A percentile compares a stretch with the other conserved stretches of the same genome.
These are phyloP conservation scores for Candida corydali DNA, from an alignment of 805 yeast genomes.

Conservation along the genomic window DNA sequence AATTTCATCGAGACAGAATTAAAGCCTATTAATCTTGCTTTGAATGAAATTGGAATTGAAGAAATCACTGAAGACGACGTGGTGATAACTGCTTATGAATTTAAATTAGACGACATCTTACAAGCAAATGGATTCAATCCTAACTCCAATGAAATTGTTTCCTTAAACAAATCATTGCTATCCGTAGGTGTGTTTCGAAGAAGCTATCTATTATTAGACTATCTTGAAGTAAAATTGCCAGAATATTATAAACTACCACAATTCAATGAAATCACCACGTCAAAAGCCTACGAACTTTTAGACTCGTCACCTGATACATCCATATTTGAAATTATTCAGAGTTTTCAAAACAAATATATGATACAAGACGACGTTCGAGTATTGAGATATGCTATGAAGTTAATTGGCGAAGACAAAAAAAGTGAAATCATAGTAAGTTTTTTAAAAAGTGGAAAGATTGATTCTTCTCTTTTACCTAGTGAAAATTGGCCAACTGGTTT, in stretches of 20 bases:
- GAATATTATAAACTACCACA: slow-evolving; percentile 15
- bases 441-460: slow-evolving; percentile 58
- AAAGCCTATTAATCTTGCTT: slow-evolving; percentile 30
- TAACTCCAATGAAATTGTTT: slow-evolving; percentile 32
- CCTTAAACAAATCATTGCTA: slow-evolving; percentile 52
- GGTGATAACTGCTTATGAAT: slow-evolving; percentile 68
- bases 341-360: slow-evolving; percentile 41
- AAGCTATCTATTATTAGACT: slow-evolving; percentile 54
- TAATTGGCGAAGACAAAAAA: slow-evolving; percentile 50
- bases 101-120: slow-evolving; percentile 51
- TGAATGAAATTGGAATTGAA: slow-evolving; percentile 35
- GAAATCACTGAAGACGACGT: slow-evolving; percentile 55
- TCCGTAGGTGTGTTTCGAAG: slow-evolving; percentile 58
- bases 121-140: slow-evolving; percentile 24
- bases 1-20: slow-evolving; percentile 27
- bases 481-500: slow-evolving; percentile 86
- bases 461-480: slow-evolving; percentile 51
- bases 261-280: slow-evolving; percentile 7
- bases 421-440: slow-evolving; percentile 55
- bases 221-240: slow-evolving; percentile 44
- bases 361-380: slow-evolving; percentile 46
- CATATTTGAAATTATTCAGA: slow-evolving; percentile 53
- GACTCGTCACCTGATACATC: slow-evolving; percentile 39
- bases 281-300: slow-evolving; percentile 43
- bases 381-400: slow-evolving; percentile 54